phyloP scores from a whole-genome alignment of 2,329 filamentous ascomycete genomes.

The Coccinonectria pachysandricola region DNA sequence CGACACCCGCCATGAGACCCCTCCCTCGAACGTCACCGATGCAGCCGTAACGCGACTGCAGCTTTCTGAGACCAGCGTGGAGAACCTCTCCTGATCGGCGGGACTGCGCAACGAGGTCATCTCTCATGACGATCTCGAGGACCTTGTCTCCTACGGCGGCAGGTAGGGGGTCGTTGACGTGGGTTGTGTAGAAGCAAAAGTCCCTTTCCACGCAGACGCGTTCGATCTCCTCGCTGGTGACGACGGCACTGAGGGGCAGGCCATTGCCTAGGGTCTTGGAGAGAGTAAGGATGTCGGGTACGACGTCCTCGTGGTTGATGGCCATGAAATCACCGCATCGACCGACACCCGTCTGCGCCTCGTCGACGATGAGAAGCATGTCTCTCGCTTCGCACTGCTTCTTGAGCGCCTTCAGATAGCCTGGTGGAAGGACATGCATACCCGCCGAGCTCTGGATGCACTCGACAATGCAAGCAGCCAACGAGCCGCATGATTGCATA shows the following conservation, averaged over 20 bases:
- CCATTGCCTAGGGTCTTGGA: constrained; percentile 53
- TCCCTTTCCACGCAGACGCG: constrained; percentile 34
- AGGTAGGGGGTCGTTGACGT: constrained; percentile 51
- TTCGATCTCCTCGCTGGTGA: constrained; percentile 44
- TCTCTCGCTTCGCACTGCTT: constrained; percentile 42
- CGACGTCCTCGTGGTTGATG: constrained; percentile 41
- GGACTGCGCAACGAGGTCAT: constrained; percentile 39
- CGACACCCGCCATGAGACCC: constrained; percentile 47
- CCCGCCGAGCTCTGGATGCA: constrained; percentile 49
- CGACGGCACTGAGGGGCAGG: constrained; percentile 46
- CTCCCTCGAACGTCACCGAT: constrained; percentile 52
- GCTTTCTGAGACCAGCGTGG: constrained; percentile 32
- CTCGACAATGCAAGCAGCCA: constrained; percentile 55
- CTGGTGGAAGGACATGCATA: constrained; percentile 47
- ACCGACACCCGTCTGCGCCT: constrained; percentile 51
- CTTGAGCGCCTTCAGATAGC: constrained; percentile 48
- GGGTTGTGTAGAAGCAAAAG: constrained; percentile 51
- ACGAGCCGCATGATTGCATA: constrained; percentile 45
- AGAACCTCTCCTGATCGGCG: constrained; percentile 34
- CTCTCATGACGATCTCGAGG: constrained; percentile 48
- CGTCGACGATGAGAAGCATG: constrained; percentile 53
- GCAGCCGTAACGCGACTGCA: constrained; percentile 44
- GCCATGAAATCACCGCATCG: constrained; percentile 49
- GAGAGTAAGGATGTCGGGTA: constrained; percentile 50
- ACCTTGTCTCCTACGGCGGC: constrained; percentile 52